phyloP scores from a whole-genome alignment of 345 rosid genomes.

The Euphorbia tirucalli region DNA sequence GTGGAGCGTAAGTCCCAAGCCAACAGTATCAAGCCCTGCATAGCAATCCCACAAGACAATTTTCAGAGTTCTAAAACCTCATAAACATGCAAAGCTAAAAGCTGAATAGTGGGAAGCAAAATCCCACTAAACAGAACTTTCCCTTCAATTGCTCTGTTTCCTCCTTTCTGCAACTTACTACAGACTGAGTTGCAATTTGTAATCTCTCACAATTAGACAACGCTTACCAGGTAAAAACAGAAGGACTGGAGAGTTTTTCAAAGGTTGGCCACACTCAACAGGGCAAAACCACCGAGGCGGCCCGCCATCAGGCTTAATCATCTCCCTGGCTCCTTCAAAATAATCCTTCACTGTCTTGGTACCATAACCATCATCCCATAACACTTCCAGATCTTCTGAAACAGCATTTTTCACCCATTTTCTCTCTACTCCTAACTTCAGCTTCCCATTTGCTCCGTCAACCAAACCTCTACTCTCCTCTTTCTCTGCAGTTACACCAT shows the following conservation, averaged over 20 bases:
- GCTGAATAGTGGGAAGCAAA: background rate
- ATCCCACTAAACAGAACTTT: background rate
- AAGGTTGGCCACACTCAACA: constrained; percentile 64
- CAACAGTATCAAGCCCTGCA: constrained; percentile 74
- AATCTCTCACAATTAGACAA: background rate
- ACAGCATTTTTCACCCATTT: constrained; percentile 31
- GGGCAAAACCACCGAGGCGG: constrained; percentile 96
- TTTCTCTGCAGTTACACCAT: constrained; percentile 8
- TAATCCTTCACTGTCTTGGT: constrained; percentile 60
- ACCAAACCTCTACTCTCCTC: constrained; percentile 15
- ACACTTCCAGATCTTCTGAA: constrained; percentile 42
- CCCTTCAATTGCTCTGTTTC: background rate
- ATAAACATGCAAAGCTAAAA: background rate
- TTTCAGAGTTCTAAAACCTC: background rate
- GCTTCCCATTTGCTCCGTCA: constrained; percentile 36
- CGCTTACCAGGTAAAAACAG: constrained; percentile 75
- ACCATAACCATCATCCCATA: constrained; percentile 93
- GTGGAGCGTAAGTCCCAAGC: constrained; percentile 78
- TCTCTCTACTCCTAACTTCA: constrained; percentile 24
- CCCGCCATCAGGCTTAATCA: constrained; percentile 67
- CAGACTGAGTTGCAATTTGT: background rate
- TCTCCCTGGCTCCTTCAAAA: constrained; percentile 50
- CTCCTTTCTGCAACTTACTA: background rate
- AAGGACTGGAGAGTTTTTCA: constrained; percentile 62
- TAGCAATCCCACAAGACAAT: constrained; percentile 16